Evolutionary conservation across 495 filamentous ascomycete species (phyloP).

Genomic region (Evansstolkia leycettana): DNA sequence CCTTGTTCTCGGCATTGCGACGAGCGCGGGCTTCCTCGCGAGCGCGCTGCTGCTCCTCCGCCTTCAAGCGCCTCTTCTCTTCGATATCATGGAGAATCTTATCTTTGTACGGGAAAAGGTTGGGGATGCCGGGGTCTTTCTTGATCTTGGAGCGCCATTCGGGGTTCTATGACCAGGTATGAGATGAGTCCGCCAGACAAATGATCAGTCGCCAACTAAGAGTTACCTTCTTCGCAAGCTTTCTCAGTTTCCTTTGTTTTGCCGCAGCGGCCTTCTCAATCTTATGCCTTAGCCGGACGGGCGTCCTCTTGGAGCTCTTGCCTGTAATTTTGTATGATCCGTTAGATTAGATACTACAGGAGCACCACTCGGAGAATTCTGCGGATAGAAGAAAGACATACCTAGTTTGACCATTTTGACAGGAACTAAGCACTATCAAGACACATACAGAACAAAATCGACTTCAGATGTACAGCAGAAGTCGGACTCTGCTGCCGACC

Average conservation of each 20-base stretch:
- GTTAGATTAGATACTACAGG: slow-evolving; percentile 5
- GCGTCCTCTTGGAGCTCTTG: slow-evolving; percentile 83
- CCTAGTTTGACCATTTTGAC: slow-evolving; percentile 40
- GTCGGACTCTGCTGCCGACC: not conserved
- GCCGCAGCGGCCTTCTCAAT: slow-evolving; percentile 87
- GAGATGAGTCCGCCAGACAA: not conserved
- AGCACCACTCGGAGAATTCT: slow-evolving; percentile 1
- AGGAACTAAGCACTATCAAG: slow-evolving; percentile 1
- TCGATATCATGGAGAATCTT: slow-evolving; percentile 89
- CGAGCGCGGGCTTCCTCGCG: slow-evolving; percentile 60
- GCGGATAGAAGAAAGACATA: slow-evolving; percentile 14
- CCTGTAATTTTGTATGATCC: slow-evolving; percentile 41
- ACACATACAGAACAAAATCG: slow-evolving; percentile 6
- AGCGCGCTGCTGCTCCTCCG: slow-evolving; percentile 59
- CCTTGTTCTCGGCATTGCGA: slow-evolving; percentile 32
- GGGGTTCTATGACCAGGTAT: slow-evolving; percentile 49
- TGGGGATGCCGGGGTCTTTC: slow-evolving; percentile 96
- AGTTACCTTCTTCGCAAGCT: slow-evolving; percentile 67
- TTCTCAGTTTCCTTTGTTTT: slow-evolving; percentile 81
- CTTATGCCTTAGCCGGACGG: slow-evolving; percentile 83
- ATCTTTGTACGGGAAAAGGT: slow-evolving; percentile 96
- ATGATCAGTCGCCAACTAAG: not conserved
- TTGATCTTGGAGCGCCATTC: slow-evolving; percentile 87
- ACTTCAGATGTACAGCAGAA: not conserved
- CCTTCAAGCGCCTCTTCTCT: slow-evolving; percentile 65